Evolutionary conservation across 1,284 basidiomycete genomes (phyloP).

Genomic region (Inonotus obliquus): DNA sequence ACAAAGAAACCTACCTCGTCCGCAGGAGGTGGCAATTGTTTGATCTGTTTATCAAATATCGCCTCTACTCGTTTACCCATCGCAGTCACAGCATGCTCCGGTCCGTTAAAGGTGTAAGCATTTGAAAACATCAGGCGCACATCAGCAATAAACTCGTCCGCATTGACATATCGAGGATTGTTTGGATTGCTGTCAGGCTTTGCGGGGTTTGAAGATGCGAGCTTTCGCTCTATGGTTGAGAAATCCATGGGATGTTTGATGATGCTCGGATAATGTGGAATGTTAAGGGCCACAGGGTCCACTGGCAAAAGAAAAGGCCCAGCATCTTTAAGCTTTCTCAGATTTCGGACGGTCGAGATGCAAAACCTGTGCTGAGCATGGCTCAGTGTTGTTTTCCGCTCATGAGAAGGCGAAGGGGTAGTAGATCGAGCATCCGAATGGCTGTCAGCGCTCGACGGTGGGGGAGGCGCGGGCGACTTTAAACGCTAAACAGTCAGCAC

Average conservation of each 20-base stretch:
- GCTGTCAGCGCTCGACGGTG: conserved; percentile 31
- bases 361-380: conserved; percentile 79
- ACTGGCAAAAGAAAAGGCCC: conserved; percentile 84
- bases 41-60: conserved; percentile 85
- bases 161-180: conserved; percentile 70
- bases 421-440: conserved; percentile 29
- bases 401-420: conserved; percentile 26
- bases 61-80: conserved; percentile 83
- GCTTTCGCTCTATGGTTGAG: conserved; percentile 88
- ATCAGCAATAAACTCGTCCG: conserved; percentile 79
- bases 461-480: conserved; percentile 71
- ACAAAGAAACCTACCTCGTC: conserved; percentile 56
- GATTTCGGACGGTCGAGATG: conserved; percentile 69
- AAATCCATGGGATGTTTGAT: conserved; percentile 95
- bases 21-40: conserved; percentile 67
- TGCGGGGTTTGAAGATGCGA: conserved; percentile 69
- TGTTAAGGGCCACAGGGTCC: conserved; percentile 83
- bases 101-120: conserved; percentile 89
- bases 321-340: conserved; percentile 88
- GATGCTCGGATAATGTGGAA: conserved; percentile 88
- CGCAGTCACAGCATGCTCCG: conserved; percentile 74
- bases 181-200: conserved; percentile 66
- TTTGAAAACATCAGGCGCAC: conserved; percentile 88
- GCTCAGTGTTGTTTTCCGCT: conserved; percentile 42
- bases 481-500: conserved; percentile 47